Evolutionary conservation across 306 rosid genomes (phyloP).

Genomic region (Medicago lupulina): DNA sequence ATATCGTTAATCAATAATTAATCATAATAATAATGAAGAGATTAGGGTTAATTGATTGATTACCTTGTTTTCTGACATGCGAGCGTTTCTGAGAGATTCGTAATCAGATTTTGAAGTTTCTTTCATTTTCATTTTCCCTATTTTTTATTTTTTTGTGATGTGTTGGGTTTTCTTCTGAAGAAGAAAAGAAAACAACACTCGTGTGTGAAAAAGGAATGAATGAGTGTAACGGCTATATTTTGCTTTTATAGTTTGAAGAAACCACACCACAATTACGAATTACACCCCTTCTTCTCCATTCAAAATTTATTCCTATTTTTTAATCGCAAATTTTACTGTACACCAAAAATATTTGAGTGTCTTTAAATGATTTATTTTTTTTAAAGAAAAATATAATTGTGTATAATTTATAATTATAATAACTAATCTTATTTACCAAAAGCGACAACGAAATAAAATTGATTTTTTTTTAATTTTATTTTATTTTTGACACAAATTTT

Average conservation of each 20-base stretch:
- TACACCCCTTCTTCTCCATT: no score
- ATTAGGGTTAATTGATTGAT: background rate
- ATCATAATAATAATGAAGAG: background rate
- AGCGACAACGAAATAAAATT: no score
- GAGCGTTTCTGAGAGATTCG: slow-evolving; percentile 63
- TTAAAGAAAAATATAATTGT: no score
- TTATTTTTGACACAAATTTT: no score
- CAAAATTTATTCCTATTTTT: no score
- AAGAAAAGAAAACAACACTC: background rate
- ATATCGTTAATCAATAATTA: background rate
- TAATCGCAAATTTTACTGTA: no score
- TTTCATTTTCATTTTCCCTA: background rate
- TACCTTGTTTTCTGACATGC: slow-evolving; percentile 71
- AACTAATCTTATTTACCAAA: no score
- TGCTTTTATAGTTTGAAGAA: background rate
- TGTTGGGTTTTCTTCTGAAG: background rate
- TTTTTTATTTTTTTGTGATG: background rate
- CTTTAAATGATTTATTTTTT: no score
- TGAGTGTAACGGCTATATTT: slow-evolving; percentile 3
- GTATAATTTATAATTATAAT: no score
- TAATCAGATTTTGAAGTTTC: slow-evolving; percentile 45
- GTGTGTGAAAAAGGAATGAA: background rate
- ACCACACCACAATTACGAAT: no score
- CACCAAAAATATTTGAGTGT: no score
- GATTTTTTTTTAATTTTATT: no score